Base-by-base conservation (phyloP, 2,329 filamentous ascomycete species). In the Fusarium sp. region DNA sequence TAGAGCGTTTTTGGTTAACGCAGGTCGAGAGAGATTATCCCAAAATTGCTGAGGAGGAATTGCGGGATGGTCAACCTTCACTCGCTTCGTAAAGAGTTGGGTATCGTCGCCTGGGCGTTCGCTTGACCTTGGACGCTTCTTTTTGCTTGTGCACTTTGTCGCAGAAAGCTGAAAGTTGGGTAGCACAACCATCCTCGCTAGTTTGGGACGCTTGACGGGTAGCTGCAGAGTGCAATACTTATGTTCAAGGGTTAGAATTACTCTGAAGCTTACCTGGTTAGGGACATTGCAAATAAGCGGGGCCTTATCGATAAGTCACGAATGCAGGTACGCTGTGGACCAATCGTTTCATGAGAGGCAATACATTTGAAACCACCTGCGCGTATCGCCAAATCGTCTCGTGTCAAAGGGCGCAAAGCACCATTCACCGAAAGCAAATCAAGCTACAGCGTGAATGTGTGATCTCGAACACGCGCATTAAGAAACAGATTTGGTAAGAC, bases 11-110 rank as follows among this genome's bases (percentile, higher is more conserved):
- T 22, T 59, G 2, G 63, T 62, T 5, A 62, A 55, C 11, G 8
- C 16, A 29, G 29, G 51, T 49, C 54, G n/a, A n/a, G 58, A 62
- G 32, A 63, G 47, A 49, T 55, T 59, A 40, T 67, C 63, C 63
- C 63, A 67, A 15, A 67, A 67, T 14, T 24, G 45, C 16, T 54
- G 47, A 11, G 59, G 45, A 12, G 46, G 59, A 34, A 43, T 15
- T 45, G 50, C 16, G 30, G 61, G 55, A 55, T 70, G 63, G 22
- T 60, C 27, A 34, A 61, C 55, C 66, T 63, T 66, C n/a, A 40
- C 47, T 49, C 47, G 47, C 52, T 65, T 65, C 34, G 51, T 32
- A 40, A 47, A 16, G 51, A 62, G 42, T 40, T 58, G 46, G 38
- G 46, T 50, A 38, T 54, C 63, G 25, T 54, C 30, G 47, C 24